A percentile compares a stretch with the other conserved stretches of the same genome.
phyloP scores from a whole-genome alignment of 1,139 yeast genomes.

The Protomyces pachydermus region DNA sequence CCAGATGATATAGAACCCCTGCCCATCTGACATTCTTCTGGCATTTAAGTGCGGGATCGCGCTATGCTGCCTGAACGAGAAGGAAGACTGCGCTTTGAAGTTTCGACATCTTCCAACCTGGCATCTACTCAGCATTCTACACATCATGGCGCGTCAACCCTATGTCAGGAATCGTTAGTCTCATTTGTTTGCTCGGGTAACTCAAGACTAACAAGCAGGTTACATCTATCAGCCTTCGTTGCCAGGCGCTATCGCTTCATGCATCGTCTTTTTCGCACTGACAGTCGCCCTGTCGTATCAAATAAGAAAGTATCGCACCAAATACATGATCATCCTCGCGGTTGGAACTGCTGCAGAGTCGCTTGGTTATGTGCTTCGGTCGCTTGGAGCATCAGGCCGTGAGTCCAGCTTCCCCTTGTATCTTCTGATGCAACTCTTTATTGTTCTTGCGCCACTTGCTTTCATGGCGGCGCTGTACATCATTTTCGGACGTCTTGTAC shows the following conservation, averaged over 20 bases:
- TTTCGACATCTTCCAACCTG: too few species aligned
- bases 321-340: conserved; percentile 7
- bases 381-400: conserved; percentile 8
- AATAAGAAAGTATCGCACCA: neutral
- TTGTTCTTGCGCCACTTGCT: conserved; percentile 22
- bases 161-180: neutral
- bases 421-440: conserved; percentile 16
- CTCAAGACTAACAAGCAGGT: neutral
- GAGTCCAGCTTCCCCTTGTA: conserved; percentile 3
- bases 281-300: conserved; percentile 3
- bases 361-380: conserved; percentile 17
- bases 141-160: neutral
- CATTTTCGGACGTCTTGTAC: conserved; percentile 18
- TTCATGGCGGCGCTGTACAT: conserved; percentile 23
- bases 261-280: neutral
- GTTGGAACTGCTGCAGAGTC: conserved; percentile 9
- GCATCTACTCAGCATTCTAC: too few species aligned
- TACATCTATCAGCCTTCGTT: conserved; percentile 18
- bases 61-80: too few species aligned
- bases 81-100: too few species aligned
- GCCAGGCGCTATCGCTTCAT: conserved; percentile 9
- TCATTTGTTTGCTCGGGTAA: neutral
- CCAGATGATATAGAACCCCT: too few species aligned
- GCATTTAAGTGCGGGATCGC: too few species aligned
- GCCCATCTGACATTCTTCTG: too few species aligned